Conservation (phyloP, 768 basidiomycete species). For the Phaeotremella fagi region DNA sequence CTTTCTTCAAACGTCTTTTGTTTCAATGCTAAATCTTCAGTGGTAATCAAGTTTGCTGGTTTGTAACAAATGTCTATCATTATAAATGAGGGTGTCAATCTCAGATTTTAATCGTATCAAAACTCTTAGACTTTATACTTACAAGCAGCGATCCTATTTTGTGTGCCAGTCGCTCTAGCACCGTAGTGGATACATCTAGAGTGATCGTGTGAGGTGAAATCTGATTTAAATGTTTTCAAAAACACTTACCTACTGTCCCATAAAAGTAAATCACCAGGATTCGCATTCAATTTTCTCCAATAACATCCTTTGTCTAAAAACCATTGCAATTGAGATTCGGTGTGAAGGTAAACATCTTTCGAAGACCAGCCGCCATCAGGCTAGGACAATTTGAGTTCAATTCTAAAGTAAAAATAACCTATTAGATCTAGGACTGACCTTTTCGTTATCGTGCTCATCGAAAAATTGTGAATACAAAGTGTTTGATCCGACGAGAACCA, state of each 20-base stretch:
- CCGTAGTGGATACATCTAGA: constrained; percentile 25
- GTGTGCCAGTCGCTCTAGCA: constrained; percentile 8
- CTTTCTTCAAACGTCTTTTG: background rate
- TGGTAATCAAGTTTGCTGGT: constrained; percentile 20
- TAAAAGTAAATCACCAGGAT: constrained; percentile 43
- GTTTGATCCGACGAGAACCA: constrained; percentile 41
- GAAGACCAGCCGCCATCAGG: constrained; percentile 12
- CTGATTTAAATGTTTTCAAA: background rate
- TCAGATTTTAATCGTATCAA: background rate
- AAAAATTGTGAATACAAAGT: constrained; percentile 40
- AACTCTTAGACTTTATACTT: background rate
- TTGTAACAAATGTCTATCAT: constrained; percentile 31
- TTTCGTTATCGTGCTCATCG: constrained; percentile 27
- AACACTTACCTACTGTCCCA: constrained; percentile 26
- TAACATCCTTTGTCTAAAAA: constrained; percentile 36
- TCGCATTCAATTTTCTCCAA: constrained; percentile 37
- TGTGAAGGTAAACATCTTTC: constrained; percentile 19
- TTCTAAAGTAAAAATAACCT: background rate
- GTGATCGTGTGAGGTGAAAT: background rate
- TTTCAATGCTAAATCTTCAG: constrained; percentile 23
- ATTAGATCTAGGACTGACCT: background rate
- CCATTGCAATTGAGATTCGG: constrained; percentile 36
- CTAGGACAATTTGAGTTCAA: background rate
- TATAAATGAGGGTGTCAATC: background rate
- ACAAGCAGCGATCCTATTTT: constrained; percentile 15